Conservation (phyloP, 73 alveolate genomes). For the Halteria grandinella region DNA sequence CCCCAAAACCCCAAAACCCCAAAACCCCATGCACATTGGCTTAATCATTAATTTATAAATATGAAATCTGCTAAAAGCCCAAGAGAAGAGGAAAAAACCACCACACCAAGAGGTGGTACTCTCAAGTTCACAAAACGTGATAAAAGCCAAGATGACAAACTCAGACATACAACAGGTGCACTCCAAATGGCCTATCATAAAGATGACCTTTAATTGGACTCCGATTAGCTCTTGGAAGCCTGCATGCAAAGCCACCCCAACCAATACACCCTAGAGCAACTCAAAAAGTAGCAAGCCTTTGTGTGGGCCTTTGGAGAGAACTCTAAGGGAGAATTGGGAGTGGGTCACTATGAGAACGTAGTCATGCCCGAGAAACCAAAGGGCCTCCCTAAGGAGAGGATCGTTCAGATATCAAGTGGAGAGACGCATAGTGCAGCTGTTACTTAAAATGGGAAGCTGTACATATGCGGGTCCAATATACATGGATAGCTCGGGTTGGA, state of each 20-base stretch:
- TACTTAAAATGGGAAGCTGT: constrained; percentile 83
- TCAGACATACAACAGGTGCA: too few relatives aligned
- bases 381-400: constrained; percentile 28
- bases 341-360: constrained; percentile 44
- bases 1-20: too few relatives aligned
- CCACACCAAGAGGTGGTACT: too few relatives aligned
- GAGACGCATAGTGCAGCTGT: constrained; percentile 89
- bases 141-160: too few relatives aligned
- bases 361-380: constrained; percentile 42
- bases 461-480: constrained; percentile 90
- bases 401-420: constrained; percentile 83
- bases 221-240: too few relatives aligned
- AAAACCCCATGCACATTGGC: too few relatives aligned
- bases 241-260: constrained; percentile 46
- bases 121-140: too few relatives aligned
- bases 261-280: constrained; percentile 37
- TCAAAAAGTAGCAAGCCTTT: constrained; percentile 35
- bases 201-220: too few relatives aligned
- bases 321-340: constrained; percentile 45
- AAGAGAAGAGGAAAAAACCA: too few relatives aligned
- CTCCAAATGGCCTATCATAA: too few relatives aligned
- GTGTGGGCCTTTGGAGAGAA: constrained; percentile 47
- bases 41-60: too few relatives aligned
- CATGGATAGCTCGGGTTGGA: constrained; percentile 92
- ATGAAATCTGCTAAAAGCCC: too few relatives aligned